Percentiles rank a stretch among this genome's conserved stretches.
These are phyloP conservation scores for Cajanus cajan DNA, from an alignment of 306 rosid species.

Conservation along the genomic window DNA sequence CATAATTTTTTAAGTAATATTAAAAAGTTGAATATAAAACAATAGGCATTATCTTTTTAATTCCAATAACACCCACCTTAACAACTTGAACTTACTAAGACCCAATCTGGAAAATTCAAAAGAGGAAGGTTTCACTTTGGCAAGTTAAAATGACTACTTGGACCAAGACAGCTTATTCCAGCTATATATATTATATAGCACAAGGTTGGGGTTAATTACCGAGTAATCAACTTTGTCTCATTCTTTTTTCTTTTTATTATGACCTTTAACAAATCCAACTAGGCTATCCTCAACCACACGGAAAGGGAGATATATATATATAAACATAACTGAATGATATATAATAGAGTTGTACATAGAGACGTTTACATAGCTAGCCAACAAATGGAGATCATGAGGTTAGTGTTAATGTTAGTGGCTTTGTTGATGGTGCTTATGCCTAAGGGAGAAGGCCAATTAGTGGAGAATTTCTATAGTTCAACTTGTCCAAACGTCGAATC, in stretches of 20 bases:
- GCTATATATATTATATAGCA: not conserved
- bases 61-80: not conserved
- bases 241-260: not conserved
- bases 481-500: constrained; percentile 71
- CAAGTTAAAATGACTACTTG: constrained; percentile 25
- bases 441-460: constrained; percentile 46
- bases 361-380: not conserved
- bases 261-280: not conserved
- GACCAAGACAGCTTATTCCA: constrained; percentile 28
- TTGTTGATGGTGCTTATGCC: constrained; percentile 24
- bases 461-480: constrained; percentile 53
- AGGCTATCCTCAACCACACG: not conserved
- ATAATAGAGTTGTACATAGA: not conserved
- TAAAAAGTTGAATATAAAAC: too few relatives aligned
- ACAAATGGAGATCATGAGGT: constrained; percentile 32
- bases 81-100: not conserved
- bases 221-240: constrained; percentile 18
- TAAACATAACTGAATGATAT: not conserved
- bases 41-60: not conserved
- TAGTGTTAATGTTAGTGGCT: constrained; percentile 23
- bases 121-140: constrained; percentile 7
- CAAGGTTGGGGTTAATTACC: constrained; percentile 29
- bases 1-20: too few relatives aligned
- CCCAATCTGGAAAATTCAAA: not conserved
- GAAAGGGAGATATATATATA: not conserved